Percentiles rank a stretch among this genome's conserved stretches.
Conservation (phyloP, 169 alveolate species). For the Cryptosporidium canis region DNA sequence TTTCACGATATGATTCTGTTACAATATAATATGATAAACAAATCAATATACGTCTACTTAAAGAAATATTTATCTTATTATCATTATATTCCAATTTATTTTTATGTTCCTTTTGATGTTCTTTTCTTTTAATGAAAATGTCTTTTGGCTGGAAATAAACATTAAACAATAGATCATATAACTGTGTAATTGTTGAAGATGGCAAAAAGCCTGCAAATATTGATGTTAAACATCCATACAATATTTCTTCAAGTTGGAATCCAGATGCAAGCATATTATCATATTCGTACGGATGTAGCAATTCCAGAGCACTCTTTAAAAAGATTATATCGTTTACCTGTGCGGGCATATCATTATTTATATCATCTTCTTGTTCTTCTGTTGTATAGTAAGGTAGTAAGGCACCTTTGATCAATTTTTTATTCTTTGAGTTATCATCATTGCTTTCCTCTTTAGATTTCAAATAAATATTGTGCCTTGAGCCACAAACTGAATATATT, state of each 20-base stretch:
- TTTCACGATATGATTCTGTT: constrained; percentile 73
- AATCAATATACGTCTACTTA: constrained; percentile 58
- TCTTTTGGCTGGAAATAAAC: constrained; percentile 69
- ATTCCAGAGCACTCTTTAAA: constrained; percentile 49
- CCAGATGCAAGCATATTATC: constrained; percentile 72
- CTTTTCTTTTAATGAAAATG: constrained; percentile 9
- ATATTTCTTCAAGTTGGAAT: constrained; percentile 60
- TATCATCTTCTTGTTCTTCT: constrained; percentile 56
- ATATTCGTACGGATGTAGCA: constrained; percentile 67
- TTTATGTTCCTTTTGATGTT: neutral
- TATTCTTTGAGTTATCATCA: neutral
- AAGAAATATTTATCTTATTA: constrained; percentile 27
- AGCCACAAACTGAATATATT: constrained; percentile 60
- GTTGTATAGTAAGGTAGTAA: constrained; percentile 45
- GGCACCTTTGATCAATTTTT: constrained; percentile 56
- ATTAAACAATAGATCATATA: constrained; percentile 57
- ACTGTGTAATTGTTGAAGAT: constrained; percentile 62
- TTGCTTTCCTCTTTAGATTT: neutral
- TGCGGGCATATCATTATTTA: constrained; percentile 67
- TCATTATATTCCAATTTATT: constrained; percentile 9
- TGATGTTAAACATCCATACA: constrained; percentile 54
- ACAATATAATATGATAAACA: constrained; percentile 50
- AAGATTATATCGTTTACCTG: constrained; percentile 53
- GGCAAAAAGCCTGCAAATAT: constrained; percentile 68
- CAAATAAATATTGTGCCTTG: constrained; percentile 33